Base-by-base conservation (phyloP, 768 basidiomycete genomes). In the Lactifluus echinatus region DNA sequence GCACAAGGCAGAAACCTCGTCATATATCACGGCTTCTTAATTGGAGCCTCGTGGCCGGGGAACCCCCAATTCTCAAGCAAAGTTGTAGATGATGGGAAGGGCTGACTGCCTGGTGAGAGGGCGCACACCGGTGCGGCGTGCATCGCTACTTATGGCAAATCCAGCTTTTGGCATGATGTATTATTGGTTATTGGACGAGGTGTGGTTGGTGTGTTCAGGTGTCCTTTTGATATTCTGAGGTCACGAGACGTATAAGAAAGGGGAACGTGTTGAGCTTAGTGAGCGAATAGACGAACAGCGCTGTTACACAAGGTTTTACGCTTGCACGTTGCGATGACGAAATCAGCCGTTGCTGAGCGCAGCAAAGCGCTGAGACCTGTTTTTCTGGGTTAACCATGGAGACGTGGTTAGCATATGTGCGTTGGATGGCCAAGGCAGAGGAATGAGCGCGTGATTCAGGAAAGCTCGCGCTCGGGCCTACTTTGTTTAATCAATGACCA, bases 1-100 rank as follows among this genome's bases (percentile, higher is more conserved):
- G 23, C 53, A 33, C 53, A 53, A 55, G 53, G 57, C 52, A 52
- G 40, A 44, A 23, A 28, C 57, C 53, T 36, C 47, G 31, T 55
- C 40, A 19, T 43, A 45, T 54, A 49, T 59, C 57, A 59, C 57
- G 47, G 28, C 53, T 59, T 59, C 57, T 48, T 53, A 36, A 59
- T 49, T 49, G 53, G 28, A 21, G 40, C 57, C 57, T 59, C 57
- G 57, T 59, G 57, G 57, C 53, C 26, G 37, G 53, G 19, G 53
- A 44, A 29, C 47, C 57, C 56, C 53, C 40, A 55, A 49, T 59
- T 59, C 42, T 31, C 47, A 36, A 55, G 57, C 37, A 45, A 48
- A 29, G 26, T 28, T 17, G 19, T 28, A n/a, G 57, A 54, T 42
- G 57, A 49, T 53, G 57, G 57, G 53, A 59, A 59, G 40, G 15